Evolutionary conservation across 139 green algal genomes (phyloP).

Genomic region (Micromonas commoda): DNA sequence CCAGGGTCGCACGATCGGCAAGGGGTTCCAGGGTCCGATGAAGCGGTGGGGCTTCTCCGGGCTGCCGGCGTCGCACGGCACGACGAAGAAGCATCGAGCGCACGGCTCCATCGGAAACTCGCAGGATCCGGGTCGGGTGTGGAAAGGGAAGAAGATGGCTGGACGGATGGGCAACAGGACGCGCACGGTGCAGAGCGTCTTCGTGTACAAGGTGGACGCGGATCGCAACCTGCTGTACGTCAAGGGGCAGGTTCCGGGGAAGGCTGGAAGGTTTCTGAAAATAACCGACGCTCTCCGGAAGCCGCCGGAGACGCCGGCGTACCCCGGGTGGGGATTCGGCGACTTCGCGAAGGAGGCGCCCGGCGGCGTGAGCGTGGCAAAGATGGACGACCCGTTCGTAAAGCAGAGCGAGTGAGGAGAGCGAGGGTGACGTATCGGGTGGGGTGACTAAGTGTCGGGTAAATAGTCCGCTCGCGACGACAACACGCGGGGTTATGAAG

Average conservation of each 20-base stretch:
- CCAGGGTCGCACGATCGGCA: conserved; percentile 78
- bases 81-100: conserved; percentile 67
- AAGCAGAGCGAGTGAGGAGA: no score
- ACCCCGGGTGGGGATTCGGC: neutral
- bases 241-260: conserved; percentile 81
- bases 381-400: neutral
- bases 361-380: neutral
- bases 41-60: conserved; percentile 87
- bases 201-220: conserved; percentile 78
- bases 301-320: neutral
- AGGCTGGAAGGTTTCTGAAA: conserved; percentile 68
- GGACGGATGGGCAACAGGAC: conserved; percentile 80
- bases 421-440: no score
- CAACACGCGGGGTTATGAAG: no score
- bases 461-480: no score
- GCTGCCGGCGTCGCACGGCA: conserved; percentile 80
- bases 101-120: conserved; percentile 54
- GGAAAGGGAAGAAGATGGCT: conserved; percentile 97
- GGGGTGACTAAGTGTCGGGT: no score
- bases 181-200: conserved; percentile 54
- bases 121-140: conserved; percentile 61
- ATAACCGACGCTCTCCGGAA: conserved; percentile 59
- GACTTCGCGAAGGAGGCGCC: neutral
- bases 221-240: conserved; percentile 88
- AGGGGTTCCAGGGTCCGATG: conserved; percentile 95